Conservation (phyloP, 163 green algal genomes). For the Scenedesmus sp. region DNA sequence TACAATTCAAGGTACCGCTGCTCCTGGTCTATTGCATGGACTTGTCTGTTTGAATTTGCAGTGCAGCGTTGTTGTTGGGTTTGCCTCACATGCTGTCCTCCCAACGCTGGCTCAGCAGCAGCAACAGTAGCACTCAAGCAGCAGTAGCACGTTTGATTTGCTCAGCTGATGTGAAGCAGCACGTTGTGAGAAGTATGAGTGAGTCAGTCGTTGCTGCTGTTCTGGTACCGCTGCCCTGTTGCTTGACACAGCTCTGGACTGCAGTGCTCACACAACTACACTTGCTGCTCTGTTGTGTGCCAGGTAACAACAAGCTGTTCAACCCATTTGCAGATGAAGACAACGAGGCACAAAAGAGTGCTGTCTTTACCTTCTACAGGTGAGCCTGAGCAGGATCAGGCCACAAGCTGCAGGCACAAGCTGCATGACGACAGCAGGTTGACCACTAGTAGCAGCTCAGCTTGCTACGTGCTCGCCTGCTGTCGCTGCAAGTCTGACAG, state of each 20-base stretch:
- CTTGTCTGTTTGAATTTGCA: not conserved
- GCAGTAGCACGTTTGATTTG: not conserved
- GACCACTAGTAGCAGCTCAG: not conserved
- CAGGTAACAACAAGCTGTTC: conserved; percentile 51
- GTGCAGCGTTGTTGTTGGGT: not conserved
- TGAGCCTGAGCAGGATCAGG: not conserved
- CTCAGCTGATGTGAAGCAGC: not conserved
- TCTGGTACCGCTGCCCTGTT: not conserved
- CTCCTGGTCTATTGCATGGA: not conserved
- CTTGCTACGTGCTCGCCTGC: too few species aligned
- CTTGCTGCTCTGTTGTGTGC: not conserved
- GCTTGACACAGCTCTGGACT: not conserved
- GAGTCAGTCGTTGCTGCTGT: not conserved
- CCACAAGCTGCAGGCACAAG: not conserved
- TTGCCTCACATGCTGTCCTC: not conserved
- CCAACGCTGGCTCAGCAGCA: not conserved
- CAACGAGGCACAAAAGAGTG: not conserved
- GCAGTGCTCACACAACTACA: not conserved
- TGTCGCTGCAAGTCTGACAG: too few species aligned
- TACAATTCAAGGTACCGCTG: not conserved
- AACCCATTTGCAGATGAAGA: conserved; percentile 63
- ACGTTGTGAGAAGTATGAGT: not conserved
- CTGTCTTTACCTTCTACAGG: conserved; percentile 60
- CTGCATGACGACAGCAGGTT: not conserved
- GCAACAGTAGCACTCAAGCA: not conserved